Evolutionary conservation across 2,329 filamentous ascomycete species (phyloP), one percentile per base, ranked within the genome.

Genomic region (Xylaria sp.): DNA sequence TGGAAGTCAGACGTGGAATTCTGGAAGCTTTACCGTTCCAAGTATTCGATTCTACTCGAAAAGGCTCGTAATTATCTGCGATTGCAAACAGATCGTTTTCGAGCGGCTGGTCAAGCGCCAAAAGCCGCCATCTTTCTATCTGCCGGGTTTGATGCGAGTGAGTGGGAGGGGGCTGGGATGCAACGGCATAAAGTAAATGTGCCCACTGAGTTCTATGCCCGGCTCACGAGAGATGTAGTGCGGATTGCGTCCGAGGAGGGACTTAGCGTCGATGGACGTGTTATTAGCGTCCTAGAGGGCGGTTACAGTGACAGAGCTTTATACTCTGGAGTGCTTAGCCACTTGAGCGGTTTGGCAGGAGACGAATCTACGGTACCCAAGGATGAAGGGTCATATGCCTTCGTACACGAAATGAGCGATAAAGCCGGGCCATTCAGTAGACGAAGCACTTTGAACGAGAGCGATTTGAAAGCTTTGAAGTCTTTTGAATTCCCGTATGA

Each of bases 151-250:
- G 96, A 99, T 81, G 96, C 96, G 2, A 98, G 94, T 77, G 94
- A 99, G 78, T 97, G 93, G 90, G 96, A 99, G 80, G 90, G 92
- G 20, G 85, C 88, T 3, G 94, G 93, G 2, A 99, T 99, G 96
- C 96, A 99, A 81, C 88, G 96, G 56, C 96, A 99, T 80, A 91
- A 92, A 67, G 94, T 97, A 76, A 97, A 97, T 77, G 96, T 99
- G 1, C 95, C 96, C 0, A 99, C 95, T 0, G 93, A 95, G 63
- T 99, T 99, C 79, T 99, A 98, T 78, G 96, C 96, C 58, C 90
- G 92, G 1, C 92, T 99, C 72, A 95, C 95, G 0, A 88, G 90
- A 54, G 96, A 99, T 77, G 88, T 98, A 2, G 91, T 97, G 15
- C 89, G 87, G 57, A 84, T 99, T 68, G 92, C 97, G 0, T 87